Conservation (phyloP, 805 yeast species). For the Barnettozyma californica region DNA sequence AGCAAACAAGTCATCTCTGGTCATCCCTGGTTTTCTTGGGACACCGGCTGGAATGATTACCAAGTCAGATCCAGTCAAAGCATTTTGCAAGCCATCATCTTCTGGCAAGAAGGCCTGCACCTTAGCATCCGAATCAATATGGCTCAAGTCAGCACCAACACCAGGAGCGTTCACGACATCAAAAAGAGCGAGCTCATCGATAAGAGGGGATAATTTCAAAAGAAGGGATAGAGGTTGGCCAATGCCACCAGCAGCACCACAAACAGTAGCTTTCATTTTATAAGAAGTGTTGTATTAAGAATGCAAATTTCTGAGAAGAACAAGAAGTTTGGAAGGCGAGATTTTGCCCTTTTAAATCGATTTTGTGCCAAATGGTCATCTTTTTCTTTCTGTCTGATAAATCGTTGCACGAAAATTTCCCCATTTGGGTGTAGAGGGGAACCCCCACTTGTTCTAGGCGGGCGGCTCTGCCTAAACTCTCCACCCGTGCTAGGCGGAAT, state of each 20-base stretch:
- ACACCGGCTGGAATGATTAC: conserved; percentile 89
- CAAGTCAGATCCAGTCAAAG: conserved; percentile 75
- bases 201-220: conserved; percentile 66
- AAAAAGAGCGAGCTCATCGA: conserved; percentile 63
- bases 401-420: conserved; percentile 6
- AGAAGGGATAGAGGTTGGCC: conserved; percentile 67
- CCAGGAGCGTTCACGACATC: conserved; percentile 77
- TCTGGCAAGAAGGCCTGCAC: conserved; percentile 63
- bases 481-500: background rate
- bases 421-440: background rate
- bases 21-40: conserved; percentile 87
- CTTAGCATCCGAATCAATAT: conserved; percentile 68
- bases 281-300: background rate
- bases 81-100: conserved; percentile 59
- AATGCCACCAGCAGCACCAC: conserved; percentile 86
- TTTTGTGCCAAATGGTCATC: conserved; percentile 5
- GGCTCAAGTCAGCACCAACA: conserved; percentile 76
- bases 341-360: background rate
- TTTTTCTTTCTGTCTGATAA: background rate
- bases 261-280: conserved; percentile 57
- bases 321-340: background rate
- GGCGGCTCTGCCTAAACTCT: background rate
- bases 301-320: background rate
- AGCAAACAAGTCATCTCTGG: conserved; percentile 80
- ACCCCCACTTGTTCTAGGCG: background rate